Percentiles rank a stretch among this genome's conserved stretches.
These are phyloP conservation scores for Aquilaria agallochum DNA, from an alignment of 441 rosid species.

Conservation along the genomic window DNA sequence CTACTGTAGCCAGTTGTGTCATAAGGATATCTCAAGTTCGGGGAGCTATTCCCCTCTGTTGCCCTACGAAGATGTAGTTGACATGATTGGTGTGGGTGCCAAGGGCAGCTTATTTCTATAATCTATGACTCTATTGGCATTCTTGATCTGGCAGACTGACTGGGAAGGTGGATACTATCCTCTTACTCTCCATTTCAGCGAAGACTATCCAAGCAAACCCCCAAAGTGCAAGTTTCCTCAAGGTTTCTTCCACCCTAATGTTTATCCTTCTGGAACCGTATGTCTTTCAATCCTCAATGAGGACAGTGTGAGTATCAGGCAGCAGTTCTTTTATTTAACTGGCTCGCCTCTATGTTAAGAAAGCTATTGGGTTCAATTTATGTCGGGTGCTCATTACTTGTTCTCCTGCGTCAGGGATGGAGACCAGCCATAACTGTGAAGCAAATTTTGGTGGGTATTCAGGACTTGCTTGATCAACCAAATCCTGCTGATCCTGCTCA, in stretches of 20 bases:
- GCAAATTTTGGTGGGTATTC: conserved; percentile 68
- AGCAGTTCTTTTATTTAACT: neutral
- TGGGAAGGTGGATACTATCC: conserved; percentile 75
- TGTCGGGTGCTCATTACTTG: too few species aligned
- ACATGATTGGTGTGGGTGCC: too few species aligned
- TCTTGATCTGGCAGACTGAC: conserved; percentile 43
- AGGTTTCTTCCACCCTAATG: conserved; percentile 76
- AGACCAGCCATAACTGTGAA: conserved; percentile 74
- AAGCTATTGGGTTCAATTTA: neutral
- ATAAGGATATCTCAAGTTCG: too few species aligned
- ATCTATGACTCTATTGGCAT: neutral
- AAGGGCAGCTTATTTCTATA: too few species aligned
- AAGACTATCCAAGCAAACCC: conserved; percentile 78
- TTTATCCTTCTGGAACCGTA: conserved; percentile 71
- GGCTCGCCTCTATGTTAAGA: neutral
- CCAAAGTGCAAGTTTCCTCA: conserved; percentile 73
- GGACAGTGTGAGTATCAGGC: conserved; percentile 40
- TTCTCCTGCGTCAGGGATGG: conserved; percentile 46
- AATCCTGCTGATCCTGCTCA: conserved; percentile 71
- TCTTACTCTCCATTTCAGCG: conserved; percentile 53
- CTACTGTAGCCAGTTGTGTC: too few species aligned
- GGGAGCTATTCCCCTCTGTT: too few species aligned
- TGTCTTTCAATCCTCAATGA: conserved; percentile 74
- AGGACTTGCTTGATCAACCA: conserved; percentile 69
- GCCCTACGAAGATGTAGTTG: too few species aligned